These are phyloP conservation scores for Hyphopichia khmerensis DNA, from an alignment of 1,139 yeast species.

Conservation along the genomic window DNA sequence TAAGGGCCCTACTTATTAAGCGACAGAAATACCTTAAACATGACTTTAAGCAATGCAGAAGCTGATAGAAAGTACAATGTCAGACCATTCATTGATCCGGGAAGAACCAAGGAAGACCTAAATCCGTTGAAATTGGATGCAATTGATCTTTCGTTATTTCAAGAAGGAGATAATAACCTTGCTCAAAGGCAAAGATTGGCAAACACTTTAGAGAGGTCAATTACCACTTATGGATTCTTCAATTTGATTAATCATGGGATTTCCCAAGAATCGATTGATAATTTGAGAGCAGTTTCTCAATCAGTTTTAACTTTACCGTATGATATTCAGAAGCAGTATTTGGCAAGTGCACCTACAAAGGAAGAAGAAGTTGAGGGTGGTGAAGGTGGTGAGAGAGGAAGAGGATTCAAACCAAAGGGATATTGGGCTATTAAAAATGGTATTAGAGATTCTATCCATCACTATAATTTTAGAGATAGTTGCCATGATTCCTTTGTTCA, in stretches of 20 bases:
- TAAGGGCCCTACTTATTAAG: background rate
- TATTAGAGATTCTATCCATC: conserved; percentile 40
- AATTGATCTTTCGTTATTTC: conserved; percentile 33
- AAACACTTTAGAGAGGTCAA: conserved; percentile 29
- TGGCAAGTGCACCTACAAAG: conserved; percentile 37
- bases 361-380: conserved; percentile 24
- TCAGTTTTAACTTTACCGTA: conserved; percentile 40
- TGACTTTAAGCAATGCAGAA: conserved; percentile 11
- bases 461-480: conserved; percentile 39
- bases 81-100: conserved; percentile 33
- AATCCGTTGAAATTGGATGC: conserved; percentile 29
- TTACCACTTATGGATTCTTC: conserved; percentile 47
- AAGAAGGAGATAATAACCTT: conserved; percentile 32
- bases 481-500: conserved; percentile 24
- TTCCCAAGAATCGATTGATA: conserved; percentile 23
- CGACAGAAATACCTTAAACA: background rate
- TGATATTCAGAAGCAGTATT: conserved; percentile 35
- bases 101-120: conserved; percentile 14
- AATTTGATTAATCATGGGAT: conserved; percentile 39
- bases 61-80: conserved; percentile 27
- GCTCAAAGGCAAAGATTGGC: conserved; percentile 30
- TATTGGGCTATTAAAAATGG: conserved; percentile 45
- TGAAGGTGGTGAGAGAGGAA: conserved; percentile 46
- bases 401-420: conserved; percentile 47
- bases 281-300: conserved; percentile 36